phyloP scores from a whole-genome alignment of 257 asterid genomes.

The Fraxinus anomala region DNA sequence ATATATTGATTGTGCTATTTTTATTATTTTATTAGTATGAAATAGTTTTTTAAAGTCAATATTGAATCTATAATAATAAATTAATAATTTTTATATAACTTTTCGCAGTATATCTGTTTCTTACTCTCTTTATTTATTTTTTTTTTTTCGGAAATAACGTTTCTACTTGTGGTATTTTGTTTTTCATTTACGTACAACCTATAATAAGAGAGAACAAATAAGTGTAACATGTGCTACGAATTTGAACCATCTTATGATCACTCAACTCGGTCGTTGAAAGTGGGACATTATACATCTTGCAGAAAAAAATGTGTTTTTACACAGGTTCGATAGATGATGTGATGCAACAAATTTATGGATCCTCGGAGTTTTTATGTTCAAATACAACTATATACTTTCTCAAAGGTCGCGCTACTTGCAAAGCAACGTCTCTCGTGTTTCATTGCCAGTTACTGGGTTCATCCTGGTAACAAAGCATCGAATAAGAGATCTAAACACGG shows the following conservation, averaged over 20 bases:
- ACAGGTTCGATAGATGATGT: background rate
- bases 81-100: too few species aligned
- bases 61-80: too few species aligned
- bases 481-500: background rate
- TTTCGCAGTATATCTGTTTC: too few species aligned
- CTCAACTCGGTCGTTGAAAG: background rate
- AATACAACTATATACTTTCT: background rate
- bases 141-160: too few species aligned
- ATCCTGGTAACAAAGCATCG: slow-evolving; percentile 43
- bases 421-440: slow-evolving; percentile 80
- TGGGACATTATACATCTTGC: background rate
- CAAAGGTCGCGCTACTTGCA: slow-evolving; percentile 46
- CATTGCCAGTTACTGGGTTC: slow-evolving; percentile 83
- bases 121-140: too few species aligned
- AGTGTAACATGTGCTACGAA: background rate
- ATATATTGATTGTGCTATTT: too few species aligned
- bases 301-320: background rate
- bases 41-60: too few species aligned
- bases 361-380: background rate
- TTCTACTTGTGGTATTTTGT: too few species aligned
- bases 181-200: too few species aligned
- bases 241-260: background rate
- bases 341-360: background rate
- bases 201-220: too few species aligned
- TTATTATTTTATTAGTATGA: too few species aligned